Base-by-base conservation (phyloP, 306 rosid species). In the Cicer cuneatum region DNA sequence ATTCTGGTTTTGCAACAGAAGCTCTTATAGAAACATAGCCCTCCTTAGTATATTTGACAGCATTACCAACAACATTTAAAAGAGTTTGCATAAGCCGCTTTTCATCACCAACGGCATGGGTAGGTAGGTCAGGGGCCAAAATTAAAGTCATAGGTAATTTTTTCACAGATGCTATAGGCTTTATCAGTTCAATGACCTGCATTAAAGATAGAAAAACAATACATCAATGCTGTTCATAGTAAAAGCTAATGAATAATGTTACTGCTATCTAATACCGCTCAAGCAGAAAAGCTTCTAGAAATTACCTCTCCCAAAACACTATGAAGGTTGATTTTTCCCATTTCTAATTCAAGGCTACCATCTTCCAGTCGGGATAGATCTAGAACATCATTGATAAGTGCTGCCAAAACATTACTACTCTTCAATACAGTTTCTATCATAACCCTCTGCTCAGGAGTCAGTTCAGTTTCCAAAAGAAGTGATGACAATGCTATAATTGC, bases 341-440 rank as follows among this genome's bases (percentile, higher is more conserved):
- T 81, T 66, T 94, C 95, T 52, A 94, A 85, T 76, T 90, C 90
- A 47, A 94, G 88, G 80, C 96, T 94, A 48, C 97, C 97, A 78
- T 94, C 99, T 82, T 94, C 99, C 57, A 94, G 93, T 78, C 90
- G 79, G 64, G 99, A 94, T 78, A 94, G 99, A 84, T 94, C 96
- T 37, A 94, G 82, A 73, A 94, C 96, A 74, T 94, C 99, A 74
- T 85, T 90, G 67, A 90, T 76, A 58, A 91, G 93, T 41, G 97
- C 86, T 13, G 86, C 93, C 84, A 94, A 77, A 53, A 91, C 89
- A 81, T 91, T 91, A 72, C 98, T 91, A 64, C 92, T 88, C 86
- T 87, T 93, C 77, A 91, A 83, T 68, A 87, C 86, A 21, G 97
- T 86, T 83, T 93, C 97, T 72, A 88, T 84, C 91, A 91, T 89